Percentiles rank a stretch among this genome's conserved stretches.
Evolutionary conservation across 148 eudicot species (phyloP).

Genomic region (Persicaria tinctoria): DNA sequence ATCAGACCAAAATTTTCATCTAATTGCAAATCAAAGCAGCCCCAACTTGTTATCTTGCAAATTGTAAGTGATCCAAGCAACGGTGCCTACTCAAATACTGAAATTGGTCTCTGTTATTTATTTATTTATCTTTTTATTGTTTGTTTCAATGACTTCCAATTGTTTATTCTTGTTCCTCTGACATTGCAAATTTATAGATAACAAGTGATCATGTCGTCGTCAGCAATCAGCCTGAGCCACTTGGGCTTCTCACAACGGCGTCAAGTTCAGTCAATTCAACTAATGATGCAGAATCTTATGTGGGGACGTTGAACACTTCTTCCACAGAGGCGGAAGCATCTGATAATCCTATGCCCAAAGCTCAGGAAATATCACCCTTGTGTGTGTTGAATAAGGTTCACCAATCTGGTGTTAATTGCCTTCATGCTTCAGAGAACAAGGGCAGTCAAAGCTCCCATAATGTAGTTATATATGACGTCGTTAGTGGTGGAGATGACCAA

Average conservation of each 20-base stretch:
- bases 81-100: too few relatives aligned
- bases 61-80: too few relatives aligned
- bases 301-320: constrained; percentile 16
- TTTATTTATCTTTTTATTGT: too few relatives aligned
- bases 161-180: too few relatives aligned
- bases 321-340: constrained; percentile 22
- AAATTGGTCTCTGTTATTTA: too few relatives aligned
- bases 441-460: constrained; percentile 20
- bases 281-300: constrained; percentile 14
- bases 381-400: constrained; percentile 58
- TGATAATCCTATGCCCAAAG: constrained; percentile 25
- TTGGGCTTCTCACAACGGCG: constrained; percentile 18
- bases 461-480: constrained; percentile 27
- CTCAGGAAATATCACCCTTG: constrained; percentile 36
- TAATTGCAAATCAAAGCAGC: too few relatives aligned
- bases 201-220: too few relatives aligned
- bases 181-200: too few relatives aligned
- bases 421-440: constrained; percentile 38
- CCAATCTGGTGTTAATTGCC: constrained; percentile 95
- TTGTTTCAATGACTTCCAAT: too few relatives aligned
- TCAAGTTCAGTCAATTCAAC: constrained; percentile 14
- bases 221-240: too few relatives aligned
- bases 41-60: too few relatives aligned
- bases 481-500: constrained; percentile 98
- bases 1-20: too few relatives aligned